Conservation (phyloP, 495 filamentous ascomycete genomes). For the Aspergillus affinis region DNA sequence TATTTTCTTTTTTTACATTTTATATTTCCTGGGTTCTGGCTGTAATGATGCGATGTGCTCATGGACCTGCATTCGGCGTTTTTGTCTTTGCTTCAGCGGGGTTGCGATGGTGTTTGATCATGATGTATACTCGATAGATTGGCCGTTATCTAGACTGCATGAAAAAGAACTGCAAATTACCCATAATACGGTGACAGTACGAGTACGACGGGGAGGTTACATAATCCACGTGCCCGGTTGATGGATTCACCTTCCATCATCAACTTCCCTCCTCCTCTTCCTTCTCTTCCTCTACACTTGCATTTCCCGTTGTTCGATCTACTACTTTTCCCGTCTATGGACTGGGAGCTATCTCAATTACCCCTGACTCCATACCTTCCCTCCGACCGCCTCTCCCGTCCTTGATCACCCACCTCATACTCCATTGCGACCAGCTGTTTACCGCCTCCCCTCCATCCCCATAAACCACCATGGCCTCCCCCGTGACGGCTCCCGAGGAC, state of each 20-base stretch:
- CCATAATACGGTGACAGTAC: not conserved
- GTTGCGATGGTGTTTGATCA: not conserved
- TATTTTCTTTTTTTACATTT: not conserved
- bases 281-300: not conserved
- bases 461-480: slow-evolving; percentile 51
- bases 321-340: slow-evolving; percentile 17
- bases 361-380: slow-evolving; percentile 1
- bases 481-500: slow-evolving; percentile 76
- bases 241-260: not conserved
- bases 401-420: slow-evolving; percentile 17
- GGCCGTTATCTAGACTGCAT: no score
- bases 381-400: not conserved
- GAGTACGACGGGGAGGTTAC: not conserved
- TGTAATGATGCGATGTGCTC: not conserved
- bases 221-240: not conserved
- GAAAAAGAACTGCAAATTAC: no score
- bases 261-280: not conserved
- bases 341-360: slow-evolving; percentile 10
- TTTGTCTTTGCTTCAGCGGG: not conserved
- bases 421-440: slow-evolving; percentile 23
- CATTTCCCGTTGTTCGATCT: not conserved
- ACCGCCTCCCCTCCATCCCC: slow-evolving; percentile 31
- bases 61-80: not conserved
- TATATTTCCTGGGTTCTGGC: not conserved
- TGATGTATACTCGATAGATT: no score